A percentile compares a stretch with the other conserved stretches of the same genome.
These are phyloP conservation scores for Lathyrus tuberosus DNA, from an alignment of 306 rosid species.

Conservation along the genomic window DNA sequence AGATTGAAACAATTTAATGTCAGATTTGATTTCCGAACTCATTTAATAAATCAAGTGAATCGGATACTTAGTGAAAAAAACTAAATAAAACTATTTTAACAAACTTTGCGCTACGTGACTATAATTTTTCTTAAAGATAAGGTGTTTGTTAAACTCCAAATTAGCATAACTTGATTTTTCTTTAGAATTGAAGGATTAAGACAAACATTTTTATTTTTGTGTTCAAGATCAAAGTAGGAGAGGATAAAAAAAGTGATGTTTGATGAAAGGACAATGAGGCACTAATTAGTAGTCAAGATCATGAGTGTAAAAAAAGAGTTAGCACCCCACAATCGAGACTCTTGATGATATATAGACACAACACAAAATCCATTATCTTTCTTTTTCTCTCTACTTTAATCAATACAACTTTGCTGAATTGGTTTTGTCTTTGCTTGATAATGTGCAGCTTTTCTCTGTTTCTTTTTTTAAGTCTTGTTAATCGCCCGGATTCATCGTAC, in stretches of 20 bases:
- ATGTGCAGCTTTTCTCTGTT: conserved; percentile 38
- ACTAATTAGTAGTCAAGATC: not conserved
- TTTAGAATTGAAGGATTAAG: too few relatives aligned
- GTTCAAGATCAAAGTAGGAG: too few relatives aligned
- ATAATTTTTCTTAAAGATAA: too few relatives aligned
- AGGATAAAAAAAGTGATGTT: not conserved
- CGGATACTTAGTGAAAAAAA: too few relatives aligned
- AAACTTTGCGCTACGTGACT: too few relatives aligned
- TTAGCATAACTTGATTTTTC: too few relatives aligned
- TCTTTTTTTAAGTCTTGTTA: conserved; percentile 38
- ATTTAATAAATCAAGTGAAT: too few relatives aligned
- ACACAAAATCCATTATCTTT: conserved; percentile 39
- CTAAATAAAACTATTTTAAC: too few relatives aligned
- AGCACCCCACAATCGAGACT: conserved; percentile 37
- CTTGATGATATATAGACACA: conserved; percentile 28
- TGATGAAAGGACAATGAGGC: conserved; percentile 1
- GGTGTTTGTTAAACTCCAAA: too few relatives aligned
- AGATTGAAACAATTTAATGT: too few relatives aligned
- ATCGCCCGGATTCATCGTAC: conserved; percentile 88
- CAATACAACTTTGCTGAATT: conserved; percentile 42
- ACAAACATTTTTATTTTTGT: too few relatives aligned
- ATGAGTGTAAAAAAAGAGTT: not conserved
- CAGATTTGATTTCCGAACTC: too few relatives aligned
- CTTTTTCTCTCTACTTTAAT: conserved; percentile 44
- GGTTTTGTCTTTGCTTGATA: conserved; percentile 46